Conservation (phyloP, 345 rosid species). For the Brassica rapa region DNA sequence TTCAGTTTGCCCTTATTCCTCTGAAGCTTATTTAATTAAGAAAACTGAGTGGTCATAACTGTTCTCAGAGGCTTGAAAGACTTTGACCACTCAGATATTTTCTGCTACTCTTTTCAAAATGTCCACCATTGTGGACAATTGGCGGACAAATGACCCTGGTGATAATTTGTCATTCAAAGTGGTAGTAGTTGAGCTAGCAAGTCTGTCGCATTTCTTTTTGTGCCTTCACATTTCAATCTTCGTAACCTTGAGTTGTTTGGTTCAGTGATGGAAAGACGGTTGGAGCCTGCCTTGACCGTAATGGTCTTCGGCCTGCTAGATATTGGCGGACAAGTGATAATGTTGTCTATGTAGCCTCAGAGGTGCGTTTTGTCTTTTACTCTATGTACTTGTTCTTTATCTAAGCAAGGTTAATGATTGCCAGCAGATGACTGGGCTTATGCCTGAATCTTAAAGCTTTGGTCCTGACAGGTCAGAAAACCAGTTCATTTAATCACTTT, state of each 20-base stretch:
- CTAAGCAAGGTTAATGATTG: slow-evolving; percentile 29
- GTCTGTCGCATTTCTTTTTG: slow-evolving; percentile 10
- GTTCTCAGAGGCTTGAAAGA: slow-evolving; percentile 24
- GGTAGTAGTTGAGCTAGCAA: slow-evolving; percentile 21
- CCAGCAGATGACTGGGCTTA: slow-evolving; percentile 34
- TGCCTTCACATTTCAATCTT: slow-evolving; percentile 21
- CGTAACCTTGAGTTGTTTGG: slow-evolving; percentile 31
- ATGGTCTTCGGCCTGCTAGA: slow-evolving; percentile 99
- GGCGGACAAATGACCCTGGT: slow-evolving; percentile 23
- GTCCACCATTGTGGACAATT: slow-evolving; percentile 21
- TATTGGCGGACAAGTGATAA: slow-evolving; percentile 97
- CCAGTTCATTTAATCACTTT: slow-evolving; percentile 11
- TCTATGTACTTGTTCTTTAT: slow-evolving; percentile 27
- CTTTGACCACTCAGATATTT: slow-evolving; percentile 26
- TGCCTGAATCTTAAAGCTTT: slow-evolving; percentile 30
- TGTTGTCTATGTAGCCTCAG: slow-evolving; percentile 97
- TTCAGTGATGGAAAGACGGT: slow-evolving; percentile 98
- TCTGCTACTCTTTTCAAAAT: slow-evolving; percentile 1
- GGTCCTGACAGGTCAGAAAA: slow-evolving; percentile 36
- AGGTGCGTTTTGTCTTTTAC: slow-evolving; percentile 57
- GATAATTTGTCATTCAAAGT: slow-evolving; percentile 12
- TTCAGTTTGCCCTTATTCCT: not conserved
- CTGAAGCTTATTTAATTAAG: slow-evolving; percentile 3
- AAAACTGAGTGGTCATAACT: not conserved
- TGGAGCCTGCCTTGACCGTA: slow-evolving; percentile 97